Conservation (phyloP, 768 basidiomycete species). For the Pholiota molesta region DNA sequence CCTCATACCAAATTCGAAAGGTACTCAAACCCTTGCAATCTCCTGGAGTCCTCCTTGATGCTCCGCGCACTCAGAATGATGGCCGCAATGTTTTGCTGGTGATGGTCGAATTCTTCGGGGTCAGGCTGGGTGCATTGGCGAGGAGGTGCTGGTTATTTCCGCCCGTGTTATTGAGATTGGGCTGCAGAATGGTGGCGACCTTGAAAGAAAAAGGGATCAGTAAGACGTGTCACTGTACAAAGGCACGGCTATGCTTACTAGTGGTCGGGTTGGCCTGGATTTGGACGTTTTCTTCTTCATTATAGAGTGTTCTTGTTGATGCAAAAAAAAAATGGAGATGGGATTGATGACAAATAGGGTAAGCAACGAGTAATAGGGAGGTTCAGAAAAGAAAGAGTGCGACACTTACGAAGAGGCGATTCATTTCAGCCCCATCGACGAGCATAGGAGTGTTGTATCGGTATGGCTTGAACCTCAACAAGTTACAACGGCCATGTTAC, state of each 20-base stretch:
- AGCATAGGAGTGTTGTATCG: not conserved
- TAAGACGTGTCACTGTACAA: not conserved
- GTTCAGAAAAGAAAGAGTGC: not conserved
- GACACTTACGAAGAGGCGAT: not conserved
- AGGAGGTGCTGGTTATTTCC: not conserved
- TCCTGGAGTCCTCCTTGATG: too few species aligned
- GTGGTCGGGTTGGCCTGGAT: constrained; percentile 10
- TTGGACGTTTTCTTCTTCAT: constrained; percentile 22
- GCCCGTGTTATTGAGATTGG: not conserved
- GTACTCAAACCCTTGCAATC: too few species aligned
- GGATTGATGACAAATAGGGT: not conserved
- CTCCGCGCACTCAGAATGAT: too few species aligned
- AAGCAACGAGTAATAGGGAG: not conserved
- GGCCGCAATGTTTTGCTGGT: not conserved
- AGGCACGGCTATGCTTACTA: constrained; percentile 7
- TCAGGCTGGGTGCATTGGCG: not conserved
- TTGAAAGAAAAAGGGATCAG: not conserved
- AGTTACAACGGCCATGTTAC: not conserved
- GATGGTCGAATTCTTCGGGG: constrained; percentile 5
- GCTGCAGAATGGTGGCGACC: constrained; percentile 3
- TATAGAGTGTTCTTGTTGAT: constrained; percentile 28
- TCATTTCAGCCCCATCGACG: not conserved
- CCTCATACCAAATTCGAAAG: too few species aligned
- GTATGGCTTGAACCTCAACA: not conserved
- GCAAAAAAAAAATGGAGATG: not conserved